Conservation (phyloP, 768 basidiomycete species). For the Cystofilobasidium capitatum region DNA sequence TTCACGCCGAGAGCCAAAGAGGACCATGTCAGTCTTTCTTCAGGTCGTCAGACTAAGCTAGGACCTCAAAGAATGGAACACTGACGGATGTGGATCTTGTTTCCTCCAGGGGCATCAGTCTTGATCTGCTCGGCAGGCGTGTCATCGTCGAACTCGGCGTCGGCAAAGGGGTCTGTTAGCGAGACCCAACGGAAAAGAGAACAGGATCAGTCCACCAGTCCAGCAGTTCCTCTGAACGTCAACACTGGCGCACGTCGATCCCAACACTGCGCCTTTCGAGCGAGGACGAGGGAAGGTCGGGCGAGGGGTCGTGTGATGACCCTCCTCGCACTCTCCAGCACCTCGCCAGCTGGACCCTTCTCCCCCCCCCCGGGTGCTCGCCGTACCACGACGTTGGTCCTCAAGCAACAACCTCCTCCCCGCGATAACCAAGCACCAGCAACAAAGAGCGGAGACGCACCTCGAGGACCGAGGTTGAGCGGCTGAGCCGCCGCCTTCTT, state of each 20-base stretch:
- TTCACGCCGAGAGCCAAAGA: background rate
- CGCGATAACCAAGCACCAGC: too few relatives aligned
- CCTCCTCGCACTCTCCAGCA: background rate
- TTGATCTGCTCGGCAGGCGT: constrained; percentile 35
- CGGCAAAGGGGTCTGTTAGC: constrained; percentile 83
- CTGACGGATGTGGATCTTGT: constrained; percentile 43
- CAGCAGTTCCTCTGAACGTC: background rate
- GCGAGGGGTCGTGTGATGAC: background rate
- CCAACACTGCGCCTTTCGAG: too few relatives aligned
- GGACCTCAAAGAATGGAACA: background rate
- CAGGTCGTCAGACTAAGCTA: background rate
- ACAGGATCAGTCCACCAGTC: constrained; percentile 19
- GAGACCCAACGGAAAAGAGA: background rate
- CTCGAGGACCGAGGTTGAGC: constrained; percentile 21
- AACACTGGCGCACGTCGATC: background rate
- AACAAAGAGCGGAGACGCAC: constrained; percentile 3
- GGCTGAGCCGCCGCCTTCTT: constrained; percentile 23
- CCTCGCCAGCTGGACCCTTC: background rate
- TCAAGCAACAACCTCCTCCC: background rate
- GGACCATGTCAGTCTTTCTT: background rate
- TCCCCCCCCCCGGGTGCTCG: too few relatives aligned
- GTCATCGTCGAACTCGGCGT: constrained; percentile 69
- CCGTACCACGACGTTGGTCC: background rate
- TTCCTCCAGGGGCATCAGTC: constrained; percentile 36
- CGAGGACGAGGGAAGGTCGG: background rate